Percentiles rank a stretch among this genome's conserved stretches.
These are phyloP conservation scores for Hanseniaspora jakobsenii DNA, from an alignment of 805 yeast genomes.

Conservation along the genomic window DNA sequence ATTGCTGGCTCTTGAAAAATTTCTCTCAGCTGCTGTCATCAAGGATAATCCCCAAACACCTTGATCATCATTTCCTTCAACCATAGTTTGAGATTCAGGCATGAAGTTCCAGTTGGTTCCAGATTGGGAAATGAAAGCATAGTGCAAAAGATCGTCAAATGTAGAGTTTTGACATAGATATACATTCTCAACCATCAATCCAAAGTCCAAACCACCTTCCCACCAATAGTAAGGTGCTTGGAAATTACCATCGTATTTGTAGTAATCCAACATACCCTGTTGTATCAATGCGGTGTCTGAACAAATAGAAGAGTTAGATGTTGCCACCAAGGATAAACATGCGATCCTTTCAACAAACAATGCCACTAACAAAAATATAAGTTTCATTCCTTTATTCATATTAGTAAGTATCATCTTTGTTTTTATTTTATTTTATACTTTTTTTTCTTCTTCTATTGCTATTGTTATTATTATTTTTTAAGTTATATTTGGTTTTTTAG, in stretches of 20 bases:
- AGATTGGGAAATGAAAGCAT: conserved; percentile 53
- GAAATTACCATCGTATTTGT: conserved; percentile 63
- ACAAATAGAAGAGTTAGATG: conserved; percentile 38
- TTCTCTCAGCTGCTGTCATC: conserved; percentile 83
- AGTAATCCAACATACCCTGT: conserved; percentile 54
- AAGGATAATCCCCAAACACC: conserved; percentile 93
- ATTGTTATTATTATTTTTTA: too few species aligned
- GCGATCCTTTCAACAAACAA: too few species aligned
- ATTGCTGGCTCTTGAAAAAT: conserved; percentile 57
- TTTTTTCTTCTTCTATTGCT: too few species aligned
- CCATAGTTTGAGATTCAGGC: conserved; percentile 76
- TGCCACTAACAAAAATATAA: background rate
- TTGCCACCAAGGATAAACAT: conserved; percentile 32
- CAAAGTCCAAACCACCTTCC: conserved; percentile 78
- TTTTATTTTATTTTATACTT: too few species aligned
- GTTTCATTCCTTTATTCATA: too few species aligned
- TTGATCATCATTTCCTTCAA: conserved; percentile 97
- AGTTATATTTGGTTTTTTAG: too few species aligned
- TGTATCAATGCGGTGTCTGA: conserved; percentile 46
- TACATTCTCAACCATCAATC: conserved; percentile 58
- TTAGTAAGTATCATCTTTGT: too few species aligned
- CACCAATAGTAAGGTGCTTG: conserved; percentile 71
- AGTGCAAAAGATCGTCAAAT: conserved; percentile 42
- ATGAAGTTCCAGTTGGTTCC: conserved; percentile 67
- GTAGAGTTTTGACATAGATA: conserved; percentile 57